Base-by-base conservation (phyloP, 345 rosid species). In the Salix purpurea region DNA sequence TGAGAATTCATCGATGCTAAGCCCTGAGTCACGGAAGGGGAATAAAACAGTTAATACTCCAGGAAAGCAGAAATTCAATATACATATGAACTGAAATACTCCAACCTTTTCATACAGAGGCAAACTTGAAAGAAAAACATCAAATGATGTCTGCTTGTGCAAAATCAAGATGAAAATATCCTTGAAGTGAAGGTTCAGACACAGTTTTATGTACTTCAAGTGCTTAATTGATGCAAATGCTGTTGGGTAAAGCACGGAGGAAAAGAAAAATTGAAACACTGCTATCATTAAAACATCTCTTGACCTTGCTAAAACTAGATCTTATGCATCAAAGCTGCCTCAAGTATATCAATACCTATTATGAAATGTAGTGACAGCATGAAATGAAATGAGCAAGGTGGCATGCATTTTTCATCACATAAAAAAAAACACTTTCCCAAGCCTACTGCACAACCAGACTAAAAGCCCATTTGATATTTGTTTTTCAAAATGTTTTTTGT, bases 1-100 rank as follows among this genome's bases (percentile, higher is more conserved):
- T 9, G 99, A 96, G 58, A 89, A 83, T 77, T 88, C 99, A 84
- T 96, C 98, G 32, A 96, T 92, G 1, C 81, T 71, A 62, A 96
- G 97, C 5, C 92, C 99, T 96, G 79, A 34, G 50, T 6, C 83
- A 67, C 69, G 54, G 34, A 24, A 37, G 14, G 48, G 26, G 19
- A 21, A 65, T 30, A 67, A 15, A 72, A 39, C 68, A 56, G 32
- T 21, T 30, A 16, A 24, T 65, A 28, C 69, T 23, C 64, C 46
- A 16, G 16, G 65, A 11, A 67, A 50, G 42, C 60, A 34, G 16
- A 67, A 19, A 24, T 58, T 12, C 50, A 60, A 61, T 4, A 62
- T 30, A 15, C 11, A 18, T 8, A 73, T 40, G 60, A 54, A 65
- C 68, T 34, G 36, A 65, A 34, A 30, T 34, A 65, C 39, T 2